Evolutionary conservation across 352 stramenopile genomes (phyloP).

Genomic region (Phytopythium chamaehyphon): DNA sequence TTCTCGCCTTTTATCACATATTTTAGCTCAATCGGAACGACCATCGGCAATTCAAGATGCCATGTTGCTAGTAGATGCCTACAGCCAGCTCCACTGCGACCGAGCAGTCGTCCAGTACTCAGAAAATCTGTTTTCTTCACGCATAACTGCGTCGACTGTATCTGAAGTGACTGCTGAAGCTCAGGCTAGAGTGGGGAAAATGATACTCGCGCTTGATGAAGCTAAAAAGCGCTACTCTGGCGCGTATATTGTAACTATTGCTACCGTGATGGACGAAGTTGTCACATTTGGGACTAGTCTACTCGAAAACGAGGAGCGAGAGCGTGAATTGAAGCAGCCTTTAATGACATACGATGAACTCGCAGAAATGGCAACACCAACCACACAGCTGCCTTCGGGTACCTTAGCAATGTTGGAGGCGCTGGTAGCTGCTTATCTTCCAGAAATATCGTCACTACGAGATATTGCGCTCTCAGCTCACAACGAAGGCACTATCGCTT

Average conservation of each 20-base stretch:
- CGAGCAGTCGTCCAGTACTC: conserved; percentile 52
- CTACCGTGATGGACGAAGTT: conserved; percentile 53
- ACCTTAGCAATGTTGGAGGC: conserved; percentile 31
- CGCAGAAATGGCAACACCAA: not conserved
- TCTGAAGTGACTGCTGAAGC: conserved; percentile 8
- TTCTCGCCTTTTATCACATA: conserved; percentile 47
- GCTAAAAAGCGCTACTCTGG: conserved; percentile 34
- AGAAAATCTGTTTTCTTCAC: conserved; percentile 51
- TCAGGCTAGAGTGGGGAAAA: conserved; percentile 9
- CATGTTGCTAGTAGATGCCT: conserved; percentile 57
- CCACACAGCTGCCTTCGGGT: conserved; percentile 12
- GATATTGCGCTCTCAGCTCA: conserved; percentile 13
- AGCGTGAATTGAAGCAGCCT: conserved; percentile 2
- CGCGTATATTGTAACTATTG: conserved; percentile 19
- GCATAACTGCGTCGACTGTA: not conserved
- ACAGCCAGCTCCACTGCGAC: conserved; percentile 44
- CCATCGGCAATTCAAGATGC: conserved; percentile 50
- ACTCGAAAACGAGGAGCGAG: conserved; percentile 35
- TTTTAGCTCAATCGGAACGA: conserved; percentile 44
- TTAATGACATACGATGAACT: not conserved
- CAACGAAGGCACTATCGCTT: conserved; percentile 13
- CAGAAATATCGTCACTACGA: conserved; percentile 20
- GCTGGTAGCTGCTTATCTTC: conserved; percentile 24
- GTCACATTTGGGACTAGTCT: conserved; percentile 38
- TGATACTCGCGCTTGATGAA: conserved; percentile 28